These are phyloP conservation scores for Curvularia verruculosa DNA, from an alignment of 2,329 filamentous ascomycete genomes.

Conservation along the genomic window DNA sequence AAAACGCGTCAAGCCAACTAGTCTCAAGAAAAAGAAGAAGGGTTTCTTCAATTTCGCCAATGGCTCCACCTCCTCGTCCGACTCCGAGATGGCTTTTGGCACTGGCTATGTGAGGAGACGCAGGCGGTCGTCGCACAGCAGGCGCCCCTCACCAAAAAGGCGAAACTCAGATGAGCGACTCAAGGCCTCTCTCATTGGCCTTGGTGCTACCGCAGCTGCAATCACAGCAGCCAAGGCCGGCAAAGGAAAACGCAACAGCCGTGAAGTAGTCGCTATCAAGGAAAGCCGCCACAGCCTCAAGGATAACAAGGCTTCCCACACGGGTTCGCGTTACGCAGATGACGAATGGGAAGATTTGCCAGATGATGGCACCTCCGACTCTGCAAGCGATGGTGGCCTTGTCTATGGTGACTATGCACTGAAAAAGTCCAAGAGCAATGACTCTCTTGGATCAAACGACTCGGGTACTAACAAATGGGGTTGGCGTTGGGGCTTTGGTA, in stretches of 20 bases:
- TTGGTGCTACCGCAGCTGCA: constrained; percentile 58
- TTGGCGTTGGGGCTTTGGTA: constrained; percentile 65
- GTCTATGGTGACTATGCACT: constrained; percentile 63
- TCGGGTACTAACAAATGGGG: constrained; percentile 64
- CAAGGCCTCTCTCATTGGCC: constrained; percentile 54
- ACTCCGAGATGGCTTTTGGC: constrained; percentile 56
- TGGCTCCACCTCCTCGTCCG: constrained; percentile 53
- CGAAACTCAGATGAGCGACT: constrained; percentile 54
- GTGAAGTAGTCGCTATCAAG: constrained; percentile 46
- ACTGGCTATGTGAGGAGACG: constrained; percentile 39
- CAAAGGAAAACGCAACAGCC: constrained; percentile 31
- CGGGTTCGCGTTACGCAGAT: constrained; percentile 49
- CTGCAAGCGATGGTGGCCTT: constrained; percentile 61
- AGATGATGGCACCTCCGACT: constrained; percentile 49
- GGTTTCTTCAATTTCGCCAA: constrained; percentile 59
- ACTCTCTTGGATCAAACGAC: constrained; percentile 60
- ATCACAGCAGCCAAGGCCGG: constrained; percentile 52
- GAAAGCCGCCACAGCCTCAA: constrained; percentile 36
- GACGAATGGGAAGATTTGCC: constrained; percentile 55
- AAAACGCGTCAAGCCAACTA: constrained; percentile 33
- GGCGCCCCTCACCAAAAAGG: constrained; percentile 34
- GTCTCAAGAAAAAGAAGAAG: constrained; percentile 49
- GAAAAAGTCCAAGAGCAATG: constrained; percentile 53
- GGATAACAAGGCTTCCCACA: constrained; percentile 29
- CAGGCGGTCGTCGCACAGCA: constrained; percentile 23